A percentile compares a stretch with the other conserved stretches of the same genome.
Conservation (phyloP, 1,139 yeast species). For the Blastobotrys persicus region DNA sequence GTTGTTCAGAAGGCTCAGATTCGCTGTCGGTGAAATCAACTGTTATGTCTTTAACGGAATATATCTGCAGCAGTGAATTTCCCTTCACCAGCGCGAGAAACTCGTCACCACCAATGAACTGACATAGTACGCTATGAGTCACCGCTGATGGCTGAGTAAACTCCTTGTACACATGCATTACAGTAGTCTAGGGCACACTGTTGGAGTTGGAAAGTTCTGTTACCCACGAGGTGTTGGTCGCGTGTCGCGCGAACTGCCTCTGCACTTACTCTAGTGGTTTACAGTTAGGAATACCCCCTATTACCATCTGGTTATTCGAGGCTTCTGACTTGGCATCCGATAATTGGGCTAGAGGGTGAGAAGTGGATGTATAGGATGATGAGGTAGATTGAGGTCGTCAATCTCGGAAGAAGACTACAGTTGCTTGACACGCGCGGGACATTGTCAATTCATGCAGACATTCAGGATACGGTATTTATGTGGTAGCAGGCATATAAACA, state of each 20-base stretch:
- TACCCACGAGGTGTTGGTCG: neutral
- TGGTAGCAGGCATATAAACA: too few species aligned
- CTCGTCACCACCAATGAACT: constrained; percentile 51
- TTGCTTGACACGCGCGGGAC: too few species aligned
- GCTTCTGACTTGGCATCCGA: too few species aligned
- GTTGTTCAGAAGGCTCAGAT: constrained; percentile 12
- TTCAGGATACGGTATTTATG: too few species aligned
- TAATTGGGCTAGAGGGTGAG: too few species aligned
- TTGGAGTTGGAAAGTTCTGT: neutral
- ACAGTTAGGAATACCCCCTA: too few species aligned
- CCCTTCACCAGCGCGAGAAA: constrained; percentile 73
- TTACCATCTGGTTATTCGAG: too few species aligned
- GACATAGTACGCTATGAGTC: constrained; percentile 57
- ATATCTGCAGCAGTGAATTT: constrained; percentile 63
- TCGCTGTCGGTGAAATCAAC: constrained; percentile 10
- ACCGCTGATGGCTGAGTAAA: constrained; percentile 78
- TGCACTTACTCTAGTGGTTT: too few species aligned
- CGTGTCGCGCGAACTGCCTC: neutral
- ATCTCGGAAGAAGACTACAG: too few species aligned
- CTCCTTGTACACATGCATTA: constrained; percentile 82
- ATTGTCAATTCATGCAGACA: too few species aligned
- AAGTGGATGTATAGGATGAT: too few species aligned
- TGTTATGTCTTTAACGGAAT: constrained; percentile 36
- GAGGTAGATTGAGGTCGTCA: too few species aligned
- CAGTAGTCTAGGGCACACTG: neutral